Evolutionary conservation across 257 asterid species (phyloP).

Genomic region (Jacaranda mimosifolia): DNA sequence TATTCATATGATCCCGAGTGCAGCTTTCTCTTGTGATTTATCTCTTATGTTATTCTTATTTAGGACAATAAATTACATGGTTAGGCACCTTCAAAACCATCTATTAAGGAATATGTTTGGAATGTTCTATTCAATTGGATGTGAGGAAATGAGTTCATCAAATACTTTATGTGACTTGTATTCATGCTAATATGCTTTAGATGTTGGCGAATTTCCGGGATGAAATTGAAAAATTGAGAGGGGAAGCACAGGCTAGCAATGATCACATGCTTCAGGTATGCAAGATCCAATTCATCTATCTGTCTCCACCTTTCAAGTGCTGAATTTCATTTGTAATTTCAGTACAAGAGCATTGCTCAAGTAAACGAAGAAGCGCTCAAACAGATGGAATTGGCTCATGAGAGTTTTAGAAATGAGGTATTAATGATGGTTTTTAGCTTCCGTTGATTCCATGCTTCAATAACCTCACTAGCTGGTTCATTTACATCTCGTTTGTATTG

Average conservation of each 20-base stretch:
- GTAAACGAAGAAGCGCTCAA: slow-evolving; percentile 85
- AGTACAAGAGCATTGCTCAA: slow-evolving; percentile 91
- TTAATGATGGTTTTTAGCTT: slow-evolving; percentile 1
- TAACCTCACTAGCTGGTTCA: slow-evolving; percentile 10
- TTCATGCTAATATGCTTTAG: slow-evolving; percentile 41
- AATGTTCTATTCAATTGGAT: slow-evolving; percentile 27
- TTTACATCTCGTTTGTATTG: slow-evolving; percentile 22
- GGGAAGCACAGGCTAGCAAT: slow-evolving; percentile 72
- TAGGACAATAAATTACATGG: background rate
- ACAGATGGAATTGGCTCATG: slow-evolving; percentile 70
- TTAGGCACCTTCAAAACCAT: slow-evolving; percentile 1
- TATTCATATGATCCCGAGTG: too few species aligned
- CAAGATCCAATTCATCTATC: slow-evolving; percentile 2
- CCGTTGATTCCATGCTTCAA: background rate
- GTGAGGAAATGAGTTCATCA: slow-evolving; percentile 1
- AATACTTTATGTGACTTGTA: slow-evolving; percentile 18
- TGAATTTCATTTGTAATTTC: slow-evolving; percentile 46
- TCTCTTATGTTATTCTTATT: background rate
- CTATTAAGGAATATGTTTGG: background rate
- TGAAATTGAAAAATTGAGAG: slow-evolving; percentile 70
- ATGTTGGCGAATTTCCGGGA: slow-evolving; percentile 51
- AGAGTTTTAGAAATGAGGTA: slow-evolving; percentile 76
- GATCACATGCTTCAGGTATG: slow-evolving; percentile 89
- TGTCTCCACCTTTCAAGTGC: slow-evolving; percentile 31
- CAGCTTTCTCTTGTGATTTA: background rate